Base-by-base conservation (phyloP, 768 basidiomycete species). In the Rhodotorula diobovata region DNA sequence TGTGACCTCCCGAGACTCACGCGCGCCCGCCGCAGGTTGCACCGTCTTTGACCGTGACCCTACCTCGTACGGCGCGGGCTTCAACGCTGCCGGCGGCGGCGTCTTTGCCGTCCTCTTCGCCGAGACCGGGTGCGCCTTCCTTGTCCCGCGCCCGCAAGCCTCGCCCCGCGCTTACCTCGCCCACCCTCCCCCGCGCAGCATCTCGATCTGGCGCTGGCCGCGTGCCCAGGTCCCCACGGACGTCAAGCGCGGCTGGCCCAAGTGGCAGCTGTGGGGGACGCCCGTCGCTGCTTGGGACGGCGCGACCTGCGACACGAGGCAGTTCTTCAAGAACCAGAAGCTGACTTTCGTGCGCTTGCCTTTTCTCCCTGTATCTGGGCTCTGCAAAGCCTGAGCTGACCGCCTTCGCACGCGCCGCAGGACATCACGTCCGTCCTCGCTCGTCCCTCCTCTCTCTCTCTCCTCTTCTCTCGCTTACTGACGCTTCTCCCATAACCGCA, bases 181-280 rank as follows among this genome's bases (percentile, higher is more conserved):
- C 21, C 6, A 20, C 54, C 21, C 5, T 16, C 18, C 12, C 23
- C 20, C 20, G 0, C 15, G n/a, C 41, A 59, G 83, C 21, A 82
- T 86, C 68, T 76, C 77, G 37, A 81, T 85, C 70, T 87, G 85
- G 82, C 82, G 80, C 80, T 84, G 83, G 78, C 71, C 76, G 53
- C 80, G 84, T 65, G 71, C 69, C 66, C 51, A 67, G 6, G 71
- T 78, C 41, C 77, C 77, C 18, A 16, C 28, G 9, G 77, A 78
- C 55, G 16, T 75, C 39, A 60, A 66, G 58, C 5, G 62, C 48
- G 61, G 68, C 39, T 77, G 69, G 60, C 84, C 84, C 43, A 76
- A 81, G 68, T 83, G 83, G 41, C 68, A 76, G 30, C 70, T 64
- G 39, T 85, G 84, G 84, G 82, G 82, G 39, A 70, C 77, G 37